Conservation (phyloP, 1,284 basidiomycete species). For the Cryptococcus sp. region DNA sequence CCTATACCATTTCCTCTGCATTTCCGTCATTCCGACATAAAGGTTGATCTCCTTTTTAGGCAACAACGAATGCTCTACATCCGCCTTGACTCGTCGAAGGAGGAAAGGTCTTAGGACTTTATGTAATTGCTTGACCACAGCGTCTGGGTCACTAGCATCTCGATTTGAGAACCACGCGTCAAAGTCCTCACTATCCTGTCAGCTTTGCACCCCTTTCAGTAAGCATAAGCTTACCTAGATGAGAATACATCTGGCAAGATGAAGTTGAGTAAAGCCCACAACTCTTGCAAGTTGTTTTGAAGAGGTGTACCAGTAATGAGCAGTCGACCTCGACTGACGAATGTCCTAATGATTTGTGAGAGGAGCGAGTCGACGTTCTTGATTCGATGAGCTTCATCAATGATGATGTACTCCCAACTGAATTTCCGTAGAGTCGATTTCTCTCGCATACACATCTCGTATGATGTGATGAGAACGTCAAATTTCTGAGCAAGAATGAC, state of each 20-base stretch:
- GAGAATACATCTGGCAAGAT: conserved; percentile 64
- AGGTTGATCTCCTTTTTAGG: conserved; percentile 99
- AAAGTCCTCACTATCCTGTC: conserved; percentile 67
- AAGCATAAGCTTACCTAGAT: conserved; percentile 28
- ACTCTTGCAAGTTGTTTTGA: conserved; percentile 95
- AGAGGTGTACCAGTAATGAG: conserved; percentile 96
- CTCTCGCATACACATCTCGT: conserved; percentile 96
- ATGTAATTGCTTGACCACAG: conserved; percentile 92
- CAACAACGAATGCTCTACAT: conserved; percentile 93
- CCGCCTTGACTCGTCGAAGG: conserved; percentile 88
- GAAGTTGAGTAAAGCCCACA: conserved; percentile 94
- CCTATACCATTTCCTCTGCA: conserved; percentile 98
- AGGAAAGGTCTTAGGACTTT: conserved; percentile 95
- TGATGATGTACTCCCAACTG: conserved; percentile 96
- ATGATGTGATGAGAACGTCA: conserved; percentile 92
- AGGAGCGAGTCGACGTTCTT: conserved; percentile 98
- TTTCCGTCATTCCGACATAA: conserved; percentile 94
- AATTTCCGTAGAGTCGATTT: conserved; percentile 89
- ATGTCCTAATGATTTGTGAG: conserved; percentile 89
- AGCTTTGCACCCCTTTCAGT: neutral
- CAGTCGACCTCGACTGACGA: conserved; percentile 80
- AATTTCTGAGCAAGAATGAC: conserved; percentile 84
- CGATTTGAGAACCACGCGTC: conserved; percentile 75
- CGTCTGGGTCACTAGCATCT: conserved; percentile 68
- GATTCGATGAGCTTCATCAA: conserved; percentile 99